phyloP scores from a whole-genome alignment of 495 filamentous ascomycete species.

The Aspergillus egyptiacus region DNA sequence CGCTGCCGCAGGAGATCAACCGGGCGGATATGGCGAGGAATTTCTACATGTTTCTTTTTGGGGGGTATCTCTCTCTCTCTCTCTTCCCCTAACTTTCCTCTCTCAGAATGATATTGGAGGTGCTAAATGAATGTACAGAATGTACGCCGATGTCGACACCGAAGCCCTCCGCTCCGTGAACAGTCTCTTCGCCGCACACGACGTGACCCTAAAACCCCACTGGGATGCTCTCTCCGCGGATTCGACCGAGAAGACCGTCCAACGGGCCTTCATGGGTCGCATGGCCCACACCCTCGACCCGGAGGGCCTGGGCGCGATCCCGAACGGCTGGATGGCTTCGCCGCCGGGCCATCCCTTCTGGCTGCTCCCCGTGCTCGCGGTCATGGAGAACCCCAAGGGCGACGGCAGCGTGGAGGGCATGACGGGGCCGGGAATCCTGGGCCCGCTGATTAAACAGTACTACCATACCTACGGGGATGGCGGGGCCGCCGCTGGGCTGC shows the following conservation, averaged over 20 bases:
- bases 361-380: slow-evolving; percentile 17
- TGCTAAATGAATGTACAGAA: slow-evolving; percentile 7
- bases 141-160: slow-evolving; percentile 23
- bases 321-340: slow-evolving; percentile 24
- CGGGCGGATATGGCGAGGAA: slow-evolving; percentile 20
- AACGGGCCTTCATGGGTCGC: slow-evolving; percentile 19
- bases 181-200: slow-evolving; percentile 13
- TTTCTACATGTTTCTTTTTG: slow-evolving; percentile 21
- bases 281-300: slow-evolving; percentile 16
- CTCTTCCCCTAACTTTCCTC: background rate
- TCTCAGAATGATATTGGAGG: background rate
- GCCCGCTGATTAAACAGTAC: slow-evolving; percentile 16
- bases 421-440: slow-evolving; percentile 16
- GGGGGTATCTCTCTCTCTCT: slow-evolving; percentile 10
- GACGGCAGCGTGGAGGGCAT: slow-evolving; percentile 20
- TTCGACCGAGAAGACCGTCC: background rate
- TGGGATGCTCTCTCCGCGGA: background rate
- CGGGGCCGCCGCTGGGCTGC: background rate
- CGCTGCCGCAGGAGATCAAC: slow-evolving; percentile 18
- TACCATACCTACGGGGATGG: background rate
- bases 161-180: slow-evolving; percentile 18
- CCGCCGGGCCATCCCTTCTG: slow-evolving; percentile 24
- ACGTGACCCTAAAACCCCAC: slow-evolving; percentile 8
- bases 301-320: slow-evolving; percentile 15
- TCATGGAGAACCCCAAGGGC: slow-evolving; percentile 18